phyloP scores from a whole-genome alignment of 192 early-diverging fungal species.

The Coemansia sp. region DNA sequence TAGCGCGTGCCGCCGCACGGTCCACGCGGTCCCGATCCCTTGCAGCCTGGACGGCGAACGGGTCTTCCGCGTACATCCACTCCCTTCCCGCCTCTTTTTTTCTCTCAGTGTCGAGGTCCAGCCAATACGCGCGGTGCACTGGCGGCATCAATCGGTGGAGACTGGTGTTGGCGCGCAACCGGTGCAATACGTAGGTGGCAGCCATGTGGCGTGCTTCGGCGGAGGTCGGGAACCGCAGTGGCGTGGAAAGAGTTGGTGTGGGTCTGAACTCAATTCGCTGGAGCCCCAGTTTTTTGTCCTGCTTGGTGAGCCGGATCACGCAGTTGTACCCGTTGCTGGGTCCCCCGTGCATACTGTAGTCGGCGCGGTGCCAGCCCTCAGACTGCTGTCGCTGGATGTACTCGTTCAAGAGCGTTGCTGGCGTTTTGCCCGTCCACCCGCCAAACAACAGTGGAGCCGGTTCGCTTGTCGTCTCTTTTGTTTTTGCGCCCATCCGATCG shows the following conservation, averaged over 20 bases:
- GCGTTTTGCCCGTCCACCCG: constrained; percentile 87
- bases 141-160: constrained; percentile 75
- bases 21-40: constrained; percentile 34
- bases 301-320: constrained; percentile 25
- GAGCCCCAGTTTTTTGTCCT: constrained; percentile 34
- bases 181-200: constrained; percentile 77
- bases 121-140: constrained; percentile 69
- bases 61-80: constrained; percentile 73
- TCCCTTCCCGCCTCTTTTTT: not conserved
- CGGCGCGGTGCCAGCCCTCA: constrained; percentile 67
- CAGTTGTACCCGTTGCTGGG: constrained; percentile 57
- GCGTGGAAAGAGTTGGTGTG: not conserved
- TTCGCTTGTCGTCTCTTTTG: not conserved
- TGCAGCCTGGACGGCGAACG: constrained; percentile 64
- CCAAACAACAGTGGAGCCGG: constrained; percentile 60
- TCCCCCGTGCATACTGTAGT: constrained; percentile 64
- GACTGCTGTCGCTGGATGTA: constrained; percentile 62
- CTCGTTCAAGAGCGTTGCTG: constrained; percentile 72
- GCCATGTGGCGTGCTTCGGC: constrained; percentile 65
- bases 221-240: constrained; percentile 13
- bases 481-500: constrained; percentile 8
- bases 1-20: not conserved
- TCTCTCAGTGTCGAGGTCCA: constrained; percentile 51
- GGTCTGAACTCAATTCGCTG: constrained; percentile 10
- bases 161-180: constrained; percentile 60